Base-by-base conservation (phyloP, 73 alveolate genomes). In the Breviolum minutum region DNA sequence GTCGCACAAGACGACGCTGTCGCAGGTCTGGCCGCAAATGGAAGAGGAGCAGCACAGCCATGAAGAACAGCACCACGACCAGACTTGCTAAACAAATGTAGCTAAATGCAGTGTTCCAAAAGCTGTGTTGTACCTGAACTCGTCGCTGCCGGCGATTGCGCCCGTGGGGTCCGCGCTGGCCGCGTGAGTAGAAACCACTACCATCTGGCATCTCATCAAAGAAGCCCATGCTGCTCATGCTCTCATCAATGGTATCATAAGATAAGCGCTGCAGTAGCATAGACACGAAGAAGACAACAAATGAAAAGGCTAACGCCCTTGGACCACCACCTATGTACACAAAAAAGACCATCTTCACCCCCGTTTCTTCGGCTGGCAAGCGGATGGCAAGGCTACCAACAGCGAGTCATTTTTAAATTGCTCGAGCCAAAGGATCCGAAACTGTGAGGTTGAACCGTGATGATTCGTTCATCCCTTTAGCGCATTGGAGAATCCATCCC, bases 321-420 rank as follows among this genome's bases (percentile, higher is more conserved):
- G 91, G 91, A 82, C 91, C 91, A 61, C 91, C 91, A 60, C 91
- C 91, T 60, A 82, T 82, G 91, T 82, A 82, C 91, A 82, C 91
- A 61, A 82, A 82, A 61, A 82, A 82, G 74, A 82, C 91, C 91
- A 79, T 79, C 66, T 26, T 27, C 20, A 9, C 87, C 87, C 0
- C 0, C 54, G 0, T 40, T 40, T 40, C 54, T 40, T 40, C 54
- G 54, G 54, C 54, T 40, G 54, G 54, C 54, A 40, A 40, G 54
- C 3, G 54, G 54, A 40, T 40, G 54, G 0, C 54, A 40, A 40
- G 5, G 5, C 54, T 40, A 40, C 54, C 54, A 40, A 40, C 54
- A 3, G 54, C 54, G 54, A 40, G 54, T 40, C 54, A 40, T 40
- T 0, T 40, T 40, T 40, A 3, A 40, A 40, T 40, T 40, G 54